Evolutionary conservation across 1,139 yeast species (phyloP).

Genomic region (Geotrichum armillariae): DNA sequence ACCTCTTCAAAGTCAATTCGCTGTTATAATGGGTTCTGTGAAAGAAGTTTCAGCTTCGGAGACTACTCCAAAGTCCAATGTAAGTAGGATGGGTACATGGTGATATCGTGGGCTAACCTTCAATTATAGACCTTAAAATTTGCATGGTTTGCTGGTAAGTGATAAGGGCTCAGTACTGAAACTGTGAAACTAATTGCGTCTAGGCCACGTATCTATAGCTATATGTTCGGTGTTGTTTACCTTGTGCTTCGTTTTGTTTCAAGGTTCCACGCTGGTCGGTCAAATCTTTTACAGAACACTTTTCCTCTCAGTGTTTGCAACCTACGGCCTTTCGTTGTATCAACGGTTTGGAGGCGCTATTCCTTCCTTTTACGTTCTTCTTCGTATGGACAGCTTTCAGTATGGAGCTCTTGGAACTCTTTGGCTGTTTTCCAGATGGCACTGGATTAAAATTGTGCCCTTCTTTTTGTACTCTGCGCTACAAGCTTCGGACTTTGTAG

Average conservation of each 20-base stretch:
- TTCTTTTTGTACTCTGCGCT: constrained; percentile 63
- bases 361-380: constrained; percentile 38
- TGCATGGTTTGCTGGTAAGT: constrained; percentile 12
- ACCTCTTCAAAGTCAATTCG: not conserved
- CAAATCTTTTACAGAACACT: constrained; percentile 54
- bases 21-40: constrained; percentile 3
- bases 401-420: constrained; percentile 54
- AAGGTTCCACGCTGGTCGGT: constrained; percentile 25
- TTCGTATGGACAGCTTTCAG: constrained; percentile 66
- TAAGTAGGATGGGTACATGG: not conserved
- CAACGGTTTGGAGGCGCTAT: constrained; percentile 45
- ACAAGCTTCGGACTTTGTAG: constrained; percentile 65
- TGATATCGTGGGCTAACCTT: not conserved
- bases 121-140: not conserved
- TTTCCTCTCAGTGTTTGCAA: constrained; percentile 62
- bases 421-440: constrained; percentile 54
- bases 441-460: constrained; percentile 60
- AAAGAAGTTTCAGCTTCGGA: not conserved
- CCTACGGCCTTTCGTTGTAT: constrained; percentile 71
- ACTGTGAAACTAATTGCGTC: not conserved
- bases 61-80: not conserved
- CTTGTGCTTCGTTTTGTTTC: constrained; percentile 22
- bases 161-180: not conserved
- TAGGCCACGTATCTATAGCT: constrained; percentile 23
- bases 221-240: constrained; percentile 22